Percentiles rank a stretch among this genome's conserved stretches.
Conservation (phyloP, 2,329 filamentous ascomycete species). For the Fusarium pseudocircinatum region DNA sequence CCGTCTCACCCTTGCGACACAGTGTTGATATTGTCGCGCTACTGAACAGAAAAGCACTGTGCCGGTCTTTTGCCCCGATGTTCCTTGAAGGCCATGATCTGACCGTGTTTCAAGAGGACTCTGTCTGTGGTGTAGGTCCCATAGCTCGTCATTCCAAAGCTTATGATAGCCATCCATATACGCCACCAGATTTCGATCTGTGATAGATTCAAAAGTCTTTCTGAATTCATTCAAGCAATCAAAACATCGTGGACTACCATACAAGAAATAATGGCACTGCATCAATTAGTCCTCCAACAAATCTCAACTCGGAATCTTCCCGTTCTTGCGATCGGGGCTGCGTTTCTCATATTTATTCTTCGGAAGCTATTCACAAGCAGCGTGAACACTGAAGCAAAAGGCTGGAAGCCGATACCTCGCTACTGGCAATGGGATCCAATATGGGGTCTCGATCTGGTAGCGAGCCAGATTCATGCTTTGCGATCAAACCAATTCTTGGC, state of each 20-base stretch:
- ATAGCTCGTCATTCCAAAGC: accelerated
- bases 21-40: not conserved
- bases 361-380: not conserved
- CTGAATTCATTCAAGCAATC: no score
- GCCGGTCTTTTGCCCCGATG: not conserved
- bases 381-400: accelerated
- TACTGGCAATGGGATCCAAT: not conserved
- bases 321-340: not conserved
- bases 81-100: no score
- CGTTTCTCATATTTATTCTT: not conserved
- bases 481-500: not conserved
- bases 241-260: no score
- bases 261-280: not conserved
- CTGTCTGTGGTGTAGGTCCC: not conserved
- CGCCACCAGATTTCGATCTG: no score
- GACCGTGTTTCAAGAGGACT: not conserved
- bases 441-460: not conserved
- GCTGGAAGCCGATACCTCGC: not conserved
- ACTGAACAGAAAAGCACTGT: not conserved
- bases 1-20: not conserved
- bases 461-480: not conserved
- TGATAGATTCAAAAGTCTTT: no score
- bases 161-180: not conserved
- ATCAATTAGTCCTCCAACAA: not conserved
- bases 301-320: not conserved